Conservation (phyloP, 1,284 basidiomycete genomes). For the Malassezia obtusa region DNA sequence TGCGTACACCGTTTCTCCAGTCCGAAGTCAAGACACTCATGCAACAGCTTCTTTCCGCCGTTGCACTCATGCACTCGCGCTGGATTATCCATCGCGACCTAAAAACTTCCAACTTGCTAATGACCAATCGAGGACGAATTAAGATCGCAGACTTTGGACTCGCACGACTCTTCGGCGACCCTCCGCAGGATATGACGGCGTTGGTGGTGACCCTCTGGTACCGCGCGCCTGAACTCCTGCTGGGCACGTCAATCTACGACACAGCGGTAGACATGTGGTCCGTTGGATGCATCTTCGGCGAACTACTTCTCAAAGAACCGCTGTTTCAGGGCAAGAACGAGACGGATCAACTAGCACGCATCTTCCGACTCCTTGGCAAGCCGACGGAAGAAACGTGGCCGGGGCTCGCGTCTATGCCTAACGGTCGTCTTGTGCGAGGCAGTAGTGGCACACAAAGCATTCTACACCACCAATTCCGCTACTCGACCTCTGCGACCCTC, state of each 20-base stretch:
- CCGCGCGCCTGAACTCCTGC: constrained; percentile 51
- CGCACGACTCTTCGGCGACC: constrained; percentile 87
- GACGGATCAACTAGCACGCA: constrained; percentile 66
- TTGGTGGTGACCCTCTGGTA: constrained; percentile 99
- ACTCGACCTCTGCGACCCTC: constrained; percentile 61
- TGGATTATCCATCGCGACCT: constrained; percentile 98
- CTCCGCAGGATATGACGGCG: constrained; percentile 83
- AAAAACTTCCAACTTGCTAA: constrained; percentile 92
- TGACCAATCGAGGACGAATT: constrained; percentile 97
- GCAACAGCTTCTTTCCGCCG: constrained; percentile 83
- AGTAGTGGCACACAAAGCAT: not conserved
- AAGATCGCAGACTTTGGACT: constrained; percentile 98
- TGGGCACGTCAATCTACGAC: constrained; percentile 26
- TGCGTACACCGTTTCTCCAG: constrained; percentile 88
- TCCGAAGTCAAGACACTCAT: constrained; percentile 96
- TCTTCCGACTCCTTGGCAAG: constrained; percentile 82
- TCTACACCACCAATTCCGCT: constrained; percentile 55
- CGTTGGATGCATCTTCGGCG: constrained; percentile 97
- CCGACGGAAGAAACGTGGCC: constrained; percentile 81
- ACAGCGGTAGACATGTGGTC: constrained; percentile 57
- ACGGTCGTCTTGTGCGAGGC: not conserved
- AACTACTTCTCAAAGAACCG: constrained; percentile 83
- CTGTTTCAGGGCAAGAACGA: constrained; percentile 93
- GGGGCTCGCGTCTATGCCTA: not conserved
- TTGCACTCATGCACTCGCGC: constrained; percentile 79